Evolutionary conservation across 306 rosid species (phyloP).

Genomic region (Cucumis hystrix): DNA sequence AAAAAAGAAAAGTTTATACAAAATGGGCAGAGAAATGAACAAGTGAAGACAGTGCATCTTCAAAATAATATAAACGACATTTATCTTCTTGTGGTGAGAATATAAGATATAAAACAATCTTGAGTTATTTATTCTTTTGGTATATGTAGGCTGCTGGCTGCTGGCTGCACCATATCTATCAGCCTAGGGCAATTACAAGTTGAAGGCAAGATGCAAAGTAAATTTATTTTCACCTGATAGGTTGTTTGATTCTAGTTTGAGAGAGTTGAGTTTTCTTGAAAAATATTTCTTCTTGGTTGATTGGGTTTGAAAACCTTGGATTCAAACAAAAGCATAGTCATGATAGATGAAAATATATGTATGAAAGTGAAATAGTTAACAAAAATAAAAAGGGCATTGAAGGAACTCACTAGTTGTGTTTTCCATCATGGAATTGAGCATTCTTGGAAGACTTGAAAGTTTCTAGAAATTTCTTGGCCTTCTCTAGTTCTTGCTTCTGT

Average conservation of each 20-base stretch:
- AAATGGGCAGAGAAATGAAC: background rate
- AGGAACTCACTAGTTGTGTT: conserved; percentile 42
- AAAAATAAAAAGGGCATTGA: background rate
- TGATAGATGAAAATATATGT: background rate
- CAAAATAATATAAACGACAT: background rate
- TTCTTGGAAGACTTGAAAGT: conserved; percentile 85
- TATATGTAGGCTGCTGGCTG: background rate
- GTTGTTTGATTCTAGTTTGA: background rate
- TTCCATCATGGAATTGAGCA: conserved; percentile 86
- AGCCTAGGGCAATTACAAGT: background rate
- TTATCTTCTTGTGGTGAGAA: background rate
- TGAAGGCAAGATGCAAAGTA: background rate
- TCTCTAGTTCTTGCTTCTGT: conserved; percentile 58
- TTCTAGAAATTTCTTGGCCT: conserved; percentile 49
- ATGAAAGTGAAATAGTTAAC: background rate
- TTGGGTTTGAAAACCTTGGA: background rate
- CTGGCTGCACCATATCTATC: background rate
- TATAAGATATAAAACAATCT: background rate
- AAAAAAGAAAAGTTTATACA: background rate
- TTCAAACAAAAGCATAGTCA: background rate
- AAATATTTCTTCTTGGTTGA: background rate
- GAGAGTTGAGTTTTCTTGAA: background rate
- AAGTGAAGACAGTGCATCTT: background rate
- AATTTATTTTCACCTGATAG: conserved; percentile 3
- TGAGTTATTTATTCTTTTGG: background rate